A percentile compares a stretch with the other conserved stretches of the same genome.
Evolutionary conservation across 306 rosid species (phyloP).

Genomic region (Argentina anserina): DNA sequence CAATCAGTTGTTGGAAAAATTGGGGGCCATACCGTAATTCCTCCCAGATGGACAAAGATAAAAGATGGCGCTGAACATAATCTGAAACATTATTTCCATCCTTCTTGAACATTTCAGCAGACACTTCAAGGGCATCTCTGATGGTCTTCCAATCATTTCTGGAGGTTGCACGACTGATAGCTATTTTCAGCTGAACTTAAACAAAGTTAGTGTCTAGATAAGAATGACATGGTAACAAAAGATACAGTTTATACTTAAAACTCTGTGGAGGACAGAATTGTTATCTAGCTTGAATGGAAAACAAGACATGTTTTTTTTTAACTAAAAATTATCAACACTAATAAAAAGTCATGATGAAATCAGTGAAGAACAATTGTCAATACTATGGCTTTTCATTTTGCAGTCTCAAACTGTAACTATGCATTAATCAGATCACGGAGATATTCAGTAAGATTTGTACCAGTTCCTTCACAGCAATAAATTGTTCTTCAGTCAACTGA

Average conservation of each 20-base stretch:
- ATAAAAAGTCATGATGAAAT: neutral
- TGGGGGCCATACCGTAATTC: conserved; percentile 63
- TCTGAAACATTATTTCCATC: conserved; percentile 84
- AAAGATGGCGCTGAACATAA: conserved; percentile 89
- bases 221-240: neutral
- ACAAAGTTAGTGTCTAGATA: conserved; percentile 18
- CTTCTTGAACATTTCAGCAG: conserved; percentile 88
- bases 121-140: conserved; percentile 98
- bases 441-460: conserved; percentile 30
- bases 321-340: neutral
- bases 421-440: neutral
- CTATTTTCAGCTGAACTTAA: conserved; percentile 81
- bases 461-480: conserved; percentile 97
- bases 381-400: no score
- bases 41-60: conserved; percentile 95
- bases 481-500: conserved; percentile 93
- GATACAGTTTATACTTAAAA: neutral
- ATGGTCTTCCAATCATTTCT: conserved; percentile 74
- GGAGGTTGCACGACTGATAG: conserved; percentile 85
- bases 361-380: neutral
- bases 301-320: neutral
- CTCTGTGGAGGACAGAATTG: neutral
- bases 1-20: neutral
- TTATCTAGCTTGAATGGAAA: neutral
- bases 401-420: neutral